Base-by-base conservation (phyloP, 2,329 filamentous ascomycete species). In the Paradendryphiella salina region DNA sequence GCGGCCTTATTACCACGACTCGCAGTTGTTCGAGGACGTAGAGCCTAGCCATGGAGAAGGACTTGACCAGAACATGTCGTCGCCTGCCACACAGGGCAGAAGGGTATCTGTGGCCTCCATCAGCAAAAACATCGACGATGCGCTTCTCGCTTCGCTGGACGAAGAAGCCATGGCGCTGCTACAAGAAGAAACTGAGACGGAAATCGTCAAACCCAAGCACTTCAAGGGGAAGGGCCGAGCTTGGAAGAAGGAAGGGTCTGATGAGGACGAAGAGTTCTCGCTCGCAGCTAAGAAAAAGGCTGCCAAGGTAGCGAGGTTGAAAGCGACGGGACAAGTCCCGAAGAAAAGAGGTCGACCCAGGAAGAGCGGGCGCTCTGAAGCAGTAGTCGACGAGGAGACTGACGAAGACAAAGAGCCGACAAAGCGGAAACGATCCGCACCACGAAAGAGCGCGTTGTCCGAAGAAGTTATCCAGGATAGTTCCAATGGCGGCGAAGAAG, bases 1-100 rank as follows among this genome's bases (percentile, higher is more conserved):
- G 45, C 60, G 68, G 18, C 70, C 70, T 8, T 72, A 72, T 52
- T 67, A 60, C 34, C 66, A 69, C 21, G 60, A 70, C 54, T 67
- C 66, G 13, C 65, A 71, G 38, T 43, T 69, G 3, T 71, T 69
- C 32, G 67, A 71, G 18, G 54, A 59, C 17, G 50, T 45, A 18
- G 52, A 53, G 26, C 56, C 56, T 7, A 31, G 20, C 11, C 48
- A 40, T n/a, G 39, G 39, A 15, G 49, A 56, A 15, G 52, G 52
- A n/a, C 46, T 52, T 10, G 23, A 38, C 8, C 33, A 29, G 14
- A 42, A 41, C n/a, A n/a, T 23, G 14, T 50, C 50, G 23, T 50
- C 50, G 17, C 46, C 47, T 20, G 48, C 50, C 17, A 15, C 46
- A 14, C 48, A 38, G 20, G 51, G 59, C 26, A 59, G 59, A 50